Conservation (phyloP, 2,329 filamentous ascomycete genomes). For the Chalara sp. region DNA sequence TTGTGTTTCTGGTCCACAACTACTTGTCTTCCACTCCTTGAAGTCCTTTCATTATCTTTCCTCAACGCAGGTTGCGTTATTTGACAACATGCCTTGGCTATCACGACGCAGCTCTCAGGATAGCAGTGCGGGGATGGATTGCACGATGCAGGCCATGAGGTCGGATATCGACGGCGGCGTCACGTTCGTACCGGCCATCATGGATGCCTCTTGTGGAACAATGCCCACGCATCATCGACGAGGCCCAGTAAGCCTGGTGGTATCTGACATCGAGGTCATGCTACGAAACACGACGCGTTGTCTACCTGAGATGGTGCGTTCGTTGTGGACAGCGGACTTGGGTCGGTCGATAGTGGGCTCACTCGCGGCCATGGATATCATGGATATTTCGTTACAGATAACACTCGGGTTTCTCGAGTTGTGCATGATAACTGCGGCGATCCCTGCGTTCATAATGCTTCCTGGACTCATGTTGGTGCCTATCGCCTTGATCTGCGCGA, state of each 20-base stretch:
- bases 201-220: slow-evolving; percentile 13
- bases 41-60: not conserved
- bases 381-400: slow-evolving; percentile 9
- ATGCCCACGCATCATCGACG: slow-evolving; percentile 5
- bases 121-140: not conserved
- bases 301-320: slow-evolving; percentile 6
- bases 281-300: slow-evolving; percentile 5
- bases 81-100: slow-evolving; percentile 7
- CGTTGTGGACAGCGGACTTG: not conserved
- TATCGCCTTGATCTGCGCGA: not conserved
- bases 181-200: slow-evolving; percentile 12
- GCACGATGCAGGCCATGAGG: not conserved
- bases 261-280: slow-evolving; percentile 7
- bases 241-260: slow-evolving; percentile 1
- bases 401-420: slow-evolving; percentile 7
- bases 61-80: not conserved
- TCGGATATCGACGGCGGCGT: not conserved
- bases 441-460: slow-evolving; percentile 9
- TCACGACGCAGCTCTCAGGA: slow-evolving; percentile 1
- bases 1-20: not conserved
- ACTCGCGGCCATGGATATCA: not conserved
- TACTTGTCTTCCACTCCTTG: not conserved
- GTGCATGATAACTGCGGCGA: slow-evolving; percentile 1
- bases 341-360: not conserved
- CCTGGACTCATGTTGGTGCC: slow-evolving; percentile 7